Conservation (phyloP, 495 filamentous ascomycete genomes). For the Aspergillus cristatus region DNA sequence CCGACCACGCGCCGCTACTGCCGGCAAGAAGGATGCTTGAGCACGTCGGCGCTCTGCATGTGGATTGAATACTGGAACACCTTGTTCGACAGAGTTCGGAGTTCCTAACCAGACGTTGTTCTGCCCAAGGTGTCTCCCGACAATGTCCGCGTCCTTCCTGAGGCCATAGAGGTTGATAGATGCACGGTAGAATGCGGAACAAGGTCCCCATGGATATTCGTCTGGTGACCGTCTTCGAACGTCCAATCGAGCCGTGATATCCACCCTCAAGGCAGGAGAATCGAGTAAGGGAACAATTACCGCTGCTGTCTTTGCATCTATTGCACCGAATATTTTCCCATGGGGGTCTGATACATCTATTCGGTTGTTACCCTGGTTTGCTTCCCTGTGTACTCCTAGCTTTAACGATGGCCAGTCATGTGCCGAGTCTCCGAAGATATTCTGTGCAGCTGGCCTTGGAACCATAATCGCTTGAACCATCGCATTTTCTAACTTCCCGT, state of each 20-base stretch:
- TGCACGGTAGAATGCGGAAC: conserved; percentile 44
- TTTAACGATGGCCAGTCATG: conserved; percentile 64
- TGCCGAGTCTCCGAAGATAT: conserved; percentile 27
- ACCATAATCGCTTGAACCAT: conserved; percentile 59
- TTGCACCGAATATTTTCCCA: conserved; percentile 60
- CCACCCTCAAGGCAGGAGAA: conserved; percentile 44
- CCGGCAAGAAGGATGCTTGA: conserved; percentile 14
- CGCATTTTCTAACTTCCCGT: conserved; percentile 65
- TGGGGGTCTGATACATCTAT: conserved; percentile 65
- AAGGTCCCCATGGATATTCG: conserved; percentile 48
- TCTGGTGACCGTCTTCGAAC: conserved; percentile 43
- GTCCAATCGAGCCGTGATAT: conserved; percentile 58
- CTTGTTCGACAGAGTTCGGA: conserved; percentile 53
- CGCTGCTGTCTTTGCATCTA: conserved; percentile 59
- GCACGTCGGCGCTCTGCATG: conserved; percentile 42
- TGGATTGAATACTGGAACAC: conserved; percentile 60
- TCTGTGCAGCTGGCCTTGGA: conserved; percentile 52
- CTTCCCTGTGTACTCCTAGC: conserved; percentile 49
- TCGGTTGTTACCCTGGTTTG: conserved; percentile 40
- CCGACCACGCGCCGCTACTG: conserved; percentile 16
- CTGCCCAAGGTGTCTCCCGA: conserved; percentile 59
- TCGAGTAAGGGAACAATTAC: conserved; percentile 67
- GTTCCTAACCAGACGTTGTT: conserved; percentile 55
- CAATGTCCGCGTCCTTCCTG: conserved; percentile 46
- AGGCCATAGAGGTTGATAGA: conserved; percentile 74